Conservation (phyloP, 2,329 filamentous ascomycete genomes). For the Fusarium graminum region DNA sequence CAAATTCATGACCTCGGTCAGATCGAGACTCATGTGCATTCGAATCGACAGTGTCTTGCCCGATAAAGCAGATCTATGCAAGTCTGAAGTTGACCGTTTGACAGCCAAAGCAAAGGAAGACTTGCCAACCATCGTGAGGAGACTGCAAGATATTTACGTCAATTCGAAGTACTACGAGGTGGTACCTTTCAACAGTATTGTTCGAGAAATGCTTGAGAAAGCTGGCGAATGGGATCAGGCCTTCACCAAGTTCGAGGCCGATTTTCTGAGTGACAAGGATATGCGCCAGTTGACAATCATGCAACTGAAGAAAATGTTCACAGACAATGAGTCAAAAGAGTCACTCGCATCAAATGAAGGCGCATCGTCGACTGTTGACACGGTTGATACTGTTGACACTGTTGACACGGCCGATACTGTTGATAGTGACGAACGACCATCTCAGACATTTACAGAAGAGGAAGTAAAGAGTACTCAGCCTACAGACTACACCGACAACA, state of each 20-base stretch:
- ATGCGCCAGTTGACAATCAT: conserved; percentile 91
- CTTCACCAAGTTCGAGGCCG: conserved; percentile 90
- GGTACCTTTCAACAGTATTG: conserved; percentile 89
- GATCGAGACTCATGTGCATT: conserved; percentile 85
- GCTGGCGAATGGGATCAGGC: conserved; percentile 93
- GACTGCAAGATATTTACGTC: conserved; percentile 91
- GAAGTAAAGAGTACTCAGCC: conserved; percentile 63
- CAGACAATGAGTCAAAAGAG: conserved; percentile 87
- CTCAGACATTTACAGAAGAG: conserved; percentile 60
- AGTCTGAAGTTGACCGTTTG: conserved; percentile 82
- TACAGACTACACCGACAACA: conserved; percentile 56
- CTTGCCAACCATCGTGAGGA: conserved; percentile 77
- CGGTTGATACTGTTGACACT: too few relatives aligned
- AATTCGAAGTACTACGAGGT: conserved; percentile 96
- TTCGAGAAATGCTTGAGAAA: conserved; percentile 91
- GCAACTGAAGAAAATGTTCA: conserved; percentile 94
- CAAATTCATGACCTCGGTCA: conserved; percentile 90
- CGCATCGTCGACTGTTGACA: conserved; percentile 66
- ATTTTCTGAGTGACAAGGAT: conserved; percentile 97
- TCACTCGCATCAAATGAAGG: conserved; percentile 79
- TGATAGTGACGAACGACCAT: conserved; percentile 63
- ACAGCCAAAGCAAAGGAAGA: conserved; percentile 87
- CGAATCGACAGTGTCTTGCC: conserved; percentile 91
- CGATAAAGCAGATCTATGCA: conserved; percentile 87
- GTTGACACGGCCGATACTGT: conserved; percentile 27